Base-by-base conservation (phyloP, 768 basidiomycete genomes). In the Lentinula raphanica region DNA sequence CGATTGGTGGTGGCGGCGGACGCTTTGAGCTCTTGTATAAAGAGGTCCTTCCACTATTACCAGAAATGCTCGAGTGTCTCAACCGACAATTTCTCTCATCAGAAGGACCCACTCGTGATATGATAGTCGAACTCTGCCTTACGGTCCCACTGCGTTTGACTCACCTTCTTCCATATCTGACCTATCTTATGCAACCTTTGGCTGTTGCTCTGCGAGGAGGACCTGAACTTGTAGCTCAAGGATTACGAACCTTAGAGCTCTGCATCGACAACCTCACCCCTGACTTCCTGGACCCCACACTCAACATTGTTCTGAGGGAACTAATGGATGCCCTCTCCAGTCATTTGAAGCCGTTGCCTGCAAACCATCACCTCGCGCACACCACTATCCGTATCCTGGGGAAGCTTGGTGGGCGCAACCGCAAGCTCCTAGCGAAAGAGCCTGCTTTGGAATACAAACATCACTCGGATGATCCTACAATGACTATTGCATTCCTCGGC, bases 251-350 rank as follows among this genome's bases (percentile, higher is more conserved):
- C 0, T 82, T 99, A 59, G 97, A 99, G 71, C 79, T 99, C n/a
- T 98, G 96, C 73, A 96, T 98, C 66, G 97, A 99, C 75, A 99
- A 98, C 68, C 81, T 99, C 27, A 97, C 94, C 0, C 93, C 94
- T 2, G 97, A 98, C 72, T 98, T 98, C 76, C 81, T 99, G 28
- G 96, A 98, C 66, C 97, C 97, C 3, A 95, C 94, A 2, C 83
- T 98, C 62, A 92, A 86, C 61, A 92, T 91, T 0, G 94, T 98
- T 44, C 79, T 97, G 42, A 81, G 94, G 48, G 94, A 98, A 61
- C 76, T 99, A 58, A 98, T 94, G 92, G 90, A 90, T 61, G 96
- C 94, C 0, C 79, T 99, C 23, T 93, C 96, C 71, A 87, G 84
- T 63, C 89, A 95, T 65, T 76, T 99, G 49, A 92, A 89, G 66